Evolutionary conservation across 495 filamentous ascomycete genomes (phyloP).

Genomic region (Hypoxylon perforatum): DNA sequence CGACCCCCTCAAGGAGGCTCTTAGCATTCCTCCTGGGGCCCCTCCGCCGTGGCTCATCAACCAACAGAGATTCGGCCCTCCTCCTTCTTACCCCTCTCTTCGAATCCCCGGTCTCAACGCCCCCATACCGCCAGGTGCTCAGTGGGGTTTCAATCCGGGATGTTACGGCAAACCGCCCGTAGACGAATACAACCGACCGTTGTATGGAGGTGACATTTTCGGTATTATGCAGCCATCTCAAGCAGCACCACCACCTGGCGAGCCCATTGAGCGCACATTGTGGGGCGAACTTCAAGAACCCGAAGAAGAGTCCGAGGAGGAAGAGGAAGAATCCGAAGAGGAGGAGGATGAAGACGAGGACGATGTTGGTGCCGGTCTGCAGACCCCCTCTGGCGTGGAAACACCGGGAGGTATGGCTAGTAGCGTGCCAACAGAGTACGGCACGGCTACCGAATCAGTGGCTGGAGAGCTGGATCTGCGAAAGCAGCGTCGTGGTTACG

Average conservation of each 20-base stretch:
- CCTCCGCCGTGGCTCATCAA: constrained; percentile 98
- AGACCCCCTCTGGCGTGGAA: constrained; percentile 81
- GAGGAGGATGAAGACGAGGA: constrained; percentile 81
- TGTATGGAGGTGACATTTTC: constrained; percentile 95
- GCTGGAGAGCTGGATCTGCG: constrained; percentile 91
- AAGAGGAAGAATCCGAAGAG: constrained; percentile 74
- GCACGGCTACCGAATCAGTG: constrained; percentile 72
- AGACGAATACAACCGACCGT: constrained; percentile 87
- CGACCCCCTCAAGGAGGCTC: constrained; percentile 88
- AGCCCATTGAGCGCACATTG: constrained; percentile 85
- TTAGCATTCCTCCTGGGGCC: constrained; percentile 93
- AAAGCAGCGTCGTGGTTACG: constrained; percentile 85
- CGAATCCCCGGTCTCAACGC: constrained; percentile 96
- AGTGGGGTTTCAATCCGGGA: constrained; percentile 95
- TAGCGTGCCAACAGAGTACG: constrained; percentile 80
- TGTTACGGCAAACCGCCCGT: constrained; percentile 96
- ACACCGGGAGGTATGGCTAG: constrained; percentile 85
- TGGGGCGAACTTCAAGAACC: constrained; percentile 95
- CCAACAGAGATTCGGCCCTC: constrained; percentile 91
- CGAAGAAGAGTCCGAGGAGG: constrained; percentile 83
- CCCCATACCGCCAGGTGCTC: constrained; percentile 90
- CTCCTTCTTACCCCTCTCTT: constrained; percentile 89
- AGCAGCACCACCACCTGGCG: constrained; percentile 70
- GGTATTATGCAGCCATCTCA: constrained; percentile 75
- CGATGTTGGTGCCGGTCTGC: constrained; percentile 71